phyloP scores from a whole-genome alignment of 805 yeast species.

The Metschnikowia sp. region DNA sequence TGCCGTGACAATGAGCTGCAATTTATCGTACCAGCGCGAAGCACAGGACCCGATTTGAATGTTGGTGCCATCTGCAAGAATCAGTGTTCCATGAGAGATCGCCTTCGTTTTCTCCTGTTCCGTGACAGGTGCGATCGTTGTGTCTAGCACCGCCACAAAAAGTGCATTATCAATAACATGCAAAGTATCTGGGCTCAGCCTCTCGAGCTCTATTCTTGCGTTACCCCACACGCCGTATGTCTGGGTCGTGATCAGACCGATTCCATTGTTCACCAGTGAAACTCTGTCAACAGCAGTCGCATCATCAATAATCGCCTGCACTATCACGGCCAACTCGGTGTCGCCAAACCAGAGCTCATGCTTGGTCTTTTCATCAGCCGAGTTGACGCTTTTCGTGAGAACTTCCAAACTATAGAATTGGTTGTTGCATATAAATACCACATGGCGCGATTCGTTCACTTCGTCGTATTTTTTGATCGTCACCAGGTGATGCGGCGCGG shows the following conservation, averaged over 20 bases:
- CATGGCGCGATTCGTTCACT: constrained; percentile 42
- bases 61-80: constrained; percentile 39
- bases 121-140: constrained; percentile 38
- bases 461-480: constrained; percentile 32
- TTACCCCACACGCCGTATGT: constrained; percentile 46
- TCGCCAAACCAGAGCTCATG: constrained; percentile 52
- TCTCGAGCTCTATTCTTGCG: constrained; percentile 41
- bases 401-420: constrained; percentile 52
- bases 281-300: constrained; percentile 32
- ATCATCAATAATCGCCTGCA: constrained; percentile 42
- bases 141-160: constrained; percentile 51
- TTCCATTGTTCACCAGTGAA: constrained; percentile 42
- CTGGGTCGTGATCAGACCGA: constrained; percentile 57
- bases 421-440: constrained; percentile 47
- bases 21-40: constrained; percentile 57
- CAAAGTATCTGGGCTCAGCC: constrained; percentile 35
- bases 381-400: constrained; percentile 28
- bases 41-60: constrained; percentile 57
- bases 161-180: constrained; percentile 46
- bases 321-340: constrained; percentile 44
- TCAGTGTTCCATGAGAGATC: constrained; percentile 51
- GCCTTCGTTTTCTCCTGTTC: constrained; percentile 49
- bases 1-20: constrained; percentile 50
- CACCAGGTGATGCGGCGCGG: constrained; percentile 33
- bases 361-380: constrained; percentile 17